These are phyloP conservation scores for Aspergillus phoenicis DNA, from an alignment of 2,329 filamentous ascomycete species.

Conservation along the genomic window DNA sequence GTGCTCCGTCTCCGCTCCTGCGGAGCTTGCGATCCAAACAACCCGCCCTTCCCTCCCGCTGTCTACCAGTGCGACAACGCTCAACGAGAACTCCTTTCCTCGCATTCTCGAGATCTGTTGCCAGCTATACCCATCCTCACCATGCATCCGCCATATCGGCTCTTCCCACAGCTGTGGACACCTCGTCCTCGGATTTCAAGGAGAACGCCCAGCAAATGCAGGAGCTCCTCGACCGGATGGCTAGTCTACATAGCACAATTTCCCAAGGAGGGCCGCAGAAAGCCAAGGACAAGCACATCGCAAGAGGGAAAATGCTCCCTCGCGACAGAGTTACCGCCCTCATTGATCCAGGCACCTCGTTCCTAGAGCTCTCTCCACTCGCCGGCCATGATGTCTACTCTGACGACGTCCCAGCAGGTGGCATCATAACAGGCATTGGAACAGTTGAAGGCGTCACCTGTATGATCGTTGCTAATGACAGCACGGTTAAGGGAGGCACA, in stretches of 20 bases:
- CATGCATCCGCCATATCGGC: slow-evolving; percentile 83
- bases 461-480: slow-evolving; percentile 93
- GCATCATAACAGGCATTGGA: slow-evolving; percentile 90
- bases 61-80: slow-evolving; percentile 21
- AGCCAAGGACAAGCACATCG: slow-evolving; percentile 82
- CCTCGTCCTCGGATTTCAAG: slow-evolving; percentile 73
- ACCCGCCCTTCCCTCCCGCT: slow-evolving; percentile 27
- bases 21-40: slow-evolving; percentile 39
- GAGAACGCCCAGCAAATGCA: slow-evolving; percentile 80
- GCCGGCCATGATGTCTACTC: slow-evolving; percentile 86
- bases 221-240: slow-evolving; percentile 69
- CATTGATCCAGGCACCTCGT: slow-evolving; percentile 84
- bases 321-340: slow-evolving; percentile 84
- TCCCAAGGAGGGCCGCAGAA: slow-evolving; percentile 78
- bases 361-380: slow-evolving; percentile 90
- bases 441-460: slow-evolving; percentile 88
- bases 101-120: slow-evolving; percentile 51
- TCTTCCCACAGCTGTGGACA: slow-evolving; percentile 74
- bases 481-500: slow-evolving; percentile 94
- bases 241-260: slow-evolving; percentile 69
- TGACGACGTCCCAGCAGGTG: slow-evolving; percentile 84
- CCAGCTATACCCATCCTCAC: slow-evolving; percentile 77
- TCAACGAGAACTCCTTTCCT: slow-evolving; percentile 9
- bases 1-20: slow-evolving; percentile 41
- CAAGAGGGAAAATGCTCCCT: slow-evolving; percentile 90